These are phyloP conservation scores for Agastache rugosa DNA, from an alignment of 257 asterid species.

Conservation along the genomic window DNA sequence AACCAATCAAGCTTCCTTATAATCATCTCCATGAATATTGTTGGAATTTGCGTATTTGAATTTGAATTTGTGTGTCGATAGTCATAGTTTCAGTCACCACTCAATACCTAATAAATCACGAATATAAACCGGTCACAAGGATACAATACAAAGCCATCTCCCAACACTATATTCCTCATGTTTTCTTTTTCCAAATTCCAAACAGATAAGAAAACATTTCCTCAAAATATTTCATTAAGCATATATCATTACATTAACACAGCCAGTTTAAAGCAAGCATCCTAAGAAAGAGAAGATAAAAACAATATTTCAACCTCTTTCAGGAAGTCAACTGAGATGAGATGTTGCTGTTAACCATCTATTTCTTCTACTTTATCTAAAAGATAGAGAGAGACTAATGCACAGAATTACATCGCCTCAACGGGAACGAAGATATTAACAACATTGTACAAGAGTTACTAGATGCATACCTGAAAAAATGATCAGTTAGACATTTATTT, in stretches of 20 bases:
- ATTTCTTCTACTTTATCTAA: slow-evolving; percentile 13
- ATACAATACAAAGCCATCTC: too few relatives aligned
- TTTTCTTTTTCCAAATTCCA: too few relatives aligned
- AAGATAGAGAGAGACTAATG: slow-evolving; percentile 14
- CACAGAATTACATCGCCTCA: slow-evolving; percentile 24
- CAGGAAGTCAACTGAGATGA: slow-evolving; percentile 10
- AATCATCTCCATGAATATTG: too few relatives aligned
- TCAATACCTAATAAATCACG: too few relatives aligned
- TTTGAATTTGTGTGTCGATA: too few relatives aligned
- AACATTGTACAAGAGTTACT: slow-evolving; percentile 19
- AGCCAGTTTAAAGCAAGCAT: neutral
- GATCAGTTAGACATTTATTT: slow-evolving; percentile 50
- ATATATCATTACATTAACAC: neutral
- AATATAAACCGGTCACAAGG: too few relatives aligned
- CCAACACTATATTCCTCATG: too few relatives aligned
- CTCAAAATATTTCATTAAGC: neutral
- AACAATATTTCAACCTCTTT: neutral
- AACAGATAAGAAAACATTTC: too few relatives aligned
- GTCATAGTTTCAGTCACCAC: too few relatives aligned
- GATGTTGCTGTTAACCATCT: neutral
- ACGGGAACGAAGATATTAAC: slow-evolving; percentile 19
- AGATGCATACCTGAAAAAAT: slow-evolving; percentile 42
- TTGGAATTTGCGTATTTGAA: too few relatives aligned
- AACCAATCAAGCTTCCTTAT: too few relatives aligned
- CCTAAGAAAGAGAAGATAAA: neutral